Conservation (phyloP, 2,329 filamentous ascomycete species). For the Elsinoe ampelina region DNA sequence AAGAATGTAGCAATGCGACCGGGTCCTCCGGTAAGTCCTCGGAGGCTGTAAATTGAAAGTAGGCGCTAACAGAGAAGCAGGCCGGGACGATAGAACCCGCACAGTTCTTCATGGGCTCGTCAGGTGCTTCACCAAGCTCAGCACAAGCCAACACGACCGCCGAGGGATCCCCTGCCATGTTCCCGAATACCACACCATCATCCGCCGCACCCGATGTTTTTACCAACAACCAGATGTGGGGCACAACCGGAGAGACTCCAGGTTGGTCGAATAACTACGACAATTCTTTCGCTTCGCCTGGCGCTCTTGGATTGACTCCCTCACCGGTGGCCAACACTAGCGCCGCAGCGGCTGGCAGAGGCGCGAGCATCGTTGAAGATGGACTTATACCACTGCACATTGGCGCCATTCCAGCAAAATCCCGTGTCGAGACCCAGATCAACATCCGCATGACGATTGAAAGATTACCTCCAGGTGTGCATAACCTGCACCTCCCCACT, state of each 20-base stretch:
- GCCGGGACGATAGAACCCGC: constrained; percentile 17
- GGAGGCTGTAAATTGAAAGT: no score
- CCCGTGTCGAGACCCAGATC: constrained; percentile 93
- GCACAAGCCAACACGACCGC: constrained; percentile 14
- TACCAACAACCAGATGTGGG: constrained; percentile 22
- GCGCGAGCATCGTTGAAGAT: constrained; percentile 15
- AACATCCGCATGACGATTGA: constrained; percentile 73
- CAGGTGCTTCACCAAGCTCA: constrained; percentile 16
- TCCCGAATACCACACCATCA: constrained; percentile 26
- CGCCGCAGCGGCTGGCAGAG: constrained; percentile 17
- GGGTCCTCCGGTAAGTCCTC: constrained; percentile 14
- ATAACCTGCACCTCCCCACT: constrained; percentile 74
- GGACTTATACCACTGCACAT: constrained; percentile 28
- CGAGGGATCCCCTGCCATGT: constrained; percentile 27
- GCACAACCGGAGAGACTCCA: constrained; percentile 23
- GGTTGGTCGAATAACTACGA: constrained; percentile 26
- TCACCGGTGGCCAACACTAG: constrained; percentile 26
- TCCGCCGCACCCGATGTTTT: constrained; percentile 29
- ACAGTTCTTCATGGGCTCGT: constrained; percentile 18
- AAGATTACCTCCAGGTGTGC: constrained; percentile 64
- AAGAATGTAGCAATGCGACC: constrained; percentile 11
- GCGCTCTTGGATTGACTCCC: constrained; percentile 26
- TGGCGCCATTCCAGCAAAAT: constrained; percentile 49
- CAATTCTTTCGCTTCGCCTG: constrained; percentile 26
- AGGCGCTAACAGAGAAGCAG: background rate